These are phyloP conservation scores for Debaryomycetaceae sp. DNA, from an alignment of 1,139 yeast species.

Conservation along the genomic window DNA sequence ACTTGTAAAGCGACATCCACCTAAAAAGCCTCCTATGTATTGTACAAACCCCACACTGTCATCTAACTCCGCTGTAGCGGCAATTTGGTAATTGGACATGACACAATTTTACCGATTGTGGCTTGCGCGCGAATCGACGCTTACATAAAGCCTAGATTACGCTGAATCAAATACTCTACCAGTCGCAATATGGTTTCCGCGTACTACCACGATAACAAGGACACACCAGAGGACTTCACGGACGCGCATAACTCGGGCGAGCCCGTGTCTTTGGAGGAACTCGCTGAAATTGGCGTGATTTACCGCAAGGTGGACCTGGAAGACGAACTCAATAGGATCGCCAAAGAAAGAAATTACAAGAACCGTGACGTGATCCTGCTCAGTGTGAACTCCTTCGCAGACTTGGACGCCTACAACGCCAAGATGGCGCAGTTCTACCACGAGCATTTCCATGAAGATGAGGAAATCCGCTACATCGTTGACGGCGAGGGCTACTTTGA, in stretches of 20 bases:
- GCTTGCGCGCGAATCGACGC: too few species aligned
- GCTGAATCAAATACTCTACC: not conserved
- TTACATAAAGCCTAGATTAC: too few species aligned
- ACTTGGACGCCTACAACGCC: constrained; percentile 51
- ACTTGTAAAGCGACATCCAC: too few species aligned
- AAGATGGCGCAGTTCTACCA: constrained; percentile 71
- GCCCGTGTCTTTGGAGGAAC: constrained; percentile 44
- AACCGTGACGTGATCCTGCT: constrained; percentile 73
- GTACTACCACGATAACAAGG: constrained; percentile 70
- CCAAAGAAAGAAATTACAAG: constrained; percentile 66
- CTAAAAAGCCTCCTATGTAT: too few species aligned
- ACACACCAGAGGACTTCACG: constrained; percentile 59
- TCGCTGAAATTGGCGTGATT: constrained; percentile 64
- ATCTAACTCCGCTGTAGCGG: too few species aligned
- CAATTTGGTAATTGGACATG: too few species aligned
- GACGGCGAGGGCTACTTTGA: constrained; percentile 95
- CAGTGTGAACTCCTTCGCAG: constrained; percentile 58
- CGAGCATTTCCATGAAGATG: constrained; percentile 95
- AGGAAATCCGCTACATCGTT: constrained; percentile 84
- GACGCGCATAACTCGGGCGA: constrained; percentile 71
- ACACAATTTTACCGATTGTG: too few species aligned
- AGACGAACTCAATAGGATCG: constrained; percentile 62
- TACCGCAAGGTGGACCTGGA: constrained; percentile 51
- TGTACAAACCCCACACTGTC: too few species aligned
- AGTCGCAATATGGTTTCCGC: constrained; percentile 40